Percentiles rank a stretch among this genome's conserved stretches.
These are phyloP conservation scores for Aspergillus sp. DNA, from an alignment of 2,329 filamentous ascomycete genomes.

Conservation along the genomic window DNA sequence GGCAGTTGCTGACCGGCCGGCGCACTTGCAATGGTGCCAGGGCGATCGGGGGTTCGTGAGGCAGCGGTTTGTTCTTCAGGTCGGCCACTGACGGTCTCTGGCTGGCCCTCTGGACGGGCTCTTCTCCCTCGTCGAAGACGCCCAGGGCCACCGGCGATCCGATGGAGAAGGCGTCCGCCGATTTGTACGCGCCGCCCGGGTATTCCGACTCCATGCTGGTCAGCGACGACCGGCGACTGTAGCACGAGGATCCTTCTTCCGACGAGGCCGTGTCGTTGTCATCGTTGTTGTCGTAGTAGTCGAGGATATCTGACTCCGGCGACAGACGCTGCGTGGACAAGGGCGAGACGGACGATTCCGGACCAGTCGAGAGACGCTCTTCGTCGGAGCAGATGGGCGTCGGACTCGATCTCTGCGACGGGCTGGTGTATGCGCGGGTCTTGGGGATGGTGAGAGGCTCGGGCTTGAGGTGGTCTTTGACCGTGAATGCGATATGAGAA, in stretches of 20 bases:
- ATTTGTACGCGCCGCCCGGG: conserved; percentile 9
- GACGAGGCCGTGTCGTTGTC: conserved; percentile 6
- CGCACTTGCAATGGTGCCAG: conserved; percentile 22
- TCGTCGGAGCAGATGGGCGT: too few species aligned
- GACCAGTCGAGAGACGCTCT: too few species aligned
- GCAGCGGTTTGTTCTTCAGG: conserved; percentile 34
- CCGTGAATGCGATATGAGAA: neutral
- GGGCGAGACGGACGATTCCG: neutral
- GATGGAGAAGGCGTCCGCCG: conserved; percentile 19
- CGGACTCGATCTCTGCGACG: too few species aligned
- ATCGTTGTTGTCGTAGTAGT: conserved; percentile 19
- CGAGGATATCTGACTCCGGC: neutral
- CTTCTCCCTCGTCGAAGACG: conserved; percentile 27
- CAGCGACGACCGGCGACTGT: conserved; percentile 27
- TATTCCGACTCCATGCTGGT: conserved; percentile 25
- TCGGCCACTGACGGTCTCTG: conserved; percentile 14
- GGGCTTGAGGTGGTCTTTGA: neutral
- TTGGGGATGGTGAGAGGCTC: neutral
- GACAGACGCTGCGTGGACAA: neutral
- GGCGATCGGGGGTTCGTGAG: conserved; percentile 27
- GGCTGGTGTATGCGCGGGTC: neutral
- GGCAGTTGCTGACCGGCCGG: too few species aligned
- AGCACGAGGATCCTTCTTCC: conserved; percentile 19
- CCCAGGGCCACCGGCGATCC: conserved; percentile 17
- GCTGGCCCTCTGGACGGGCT: conserved; percentile 3